Evolutionary conservation across 1,284 basidiomycete genomes (phyloP).

Genomic region (Mycena sp.): DNA sequence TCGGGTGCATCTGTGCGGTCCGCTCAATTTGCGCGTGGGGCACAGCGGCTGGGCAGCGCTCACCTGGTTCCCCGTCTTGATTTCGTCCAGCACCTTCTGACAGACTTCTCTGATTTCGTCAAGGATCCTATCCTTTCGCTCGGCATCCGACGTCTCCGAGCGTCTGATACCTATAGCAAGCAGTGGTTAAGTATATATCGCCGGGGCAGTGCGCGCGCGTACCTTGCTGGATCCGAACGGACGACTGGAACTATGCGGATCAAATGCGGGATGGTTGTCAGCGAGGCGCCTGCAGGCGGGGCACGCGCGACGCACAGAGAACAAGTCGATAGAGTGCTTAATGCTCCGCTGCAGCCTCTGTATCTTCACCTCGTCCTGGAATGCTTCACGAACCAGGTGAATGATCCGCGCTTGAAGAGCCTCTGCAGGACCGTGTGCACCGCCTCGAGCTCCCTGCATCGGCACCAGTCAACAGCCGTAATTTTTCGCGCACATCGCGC

Average conservation of each 20-base stretch:
- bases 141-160: conserved; percentile 20
- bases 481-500: not conserved
- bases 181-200: too few species aligned
- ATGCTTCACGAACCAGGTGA: conserved; percentile 28
- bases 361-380: conserved; percentile 26
- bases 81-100: conserved; percentile 25
- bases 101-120: conserved; percentile 28
- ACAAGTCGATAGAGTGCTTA: conserved; percentile 32
- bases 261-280: not conserved
- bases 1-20: not conserved
- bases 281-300: too few species aligned
- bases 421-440: conserved; percentile 25
- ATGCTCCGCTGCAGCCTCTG: conserved; percentile 26
- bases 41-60: too few species aligned
- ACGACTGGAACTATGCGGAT: conserved; percentile 21
- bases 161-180: too few species aligned
- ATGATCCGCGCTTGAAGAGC: conserved; percentile 25
- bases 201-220: too few species aligned
- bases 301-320: conserved; percentile 19
- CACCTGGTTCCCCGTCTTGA: conserved; percentile 26
- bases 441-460: conserved; percentile 27
- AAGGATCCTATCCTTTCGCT: conserved; percentile 25
- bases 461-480: conserved; percentile 20
- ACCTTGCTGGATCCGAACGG: conserved; percentile 15
- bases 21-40: too few species aligned